Base-by-base conservation (phyloP, 345 rosid genomes). In the Raphanus raphanistrum region DNA sequence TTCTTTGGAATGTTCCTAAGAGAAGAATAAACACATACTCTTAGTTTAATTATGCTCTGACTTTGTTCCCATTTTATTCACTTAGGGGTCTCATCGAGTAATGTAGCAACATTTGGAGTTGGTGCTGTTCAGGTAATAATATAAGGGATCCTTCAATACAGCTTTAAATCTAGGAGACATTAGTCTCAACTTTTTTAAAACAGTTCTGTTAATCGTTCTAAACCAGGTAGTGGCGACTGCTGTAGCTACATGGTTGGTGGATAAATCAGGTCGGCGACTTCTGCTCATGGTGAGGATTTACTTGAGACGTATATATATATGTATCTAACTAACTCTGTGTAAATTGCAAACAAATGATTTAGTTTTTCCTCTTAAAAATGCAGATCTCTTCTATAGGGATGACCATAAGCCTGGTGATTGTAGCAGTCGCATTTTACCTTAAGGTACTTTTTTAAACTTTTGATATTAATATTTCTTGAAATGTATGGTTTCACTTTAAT, bases 181-280 rank as follows among this genome's bases (percentile, higher is more conserved):
- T 16, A 48, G n/a, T 54, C 36, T 35, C 8, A 3, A 7, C 15
- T 10, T 68, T 10, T 68, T 36, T 33, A 10, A 25, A 27, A 68
- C 73, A 11, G 31, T 66, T 32, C 8, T 50, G 8, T 68, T 21
- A 21, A 21, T 68, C 33, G 41, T 68, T 61, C 50, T 41, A 52
- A 35, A 79, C 29, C 77, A 94, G 98, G 98, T 95, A 15, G 6
- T 86, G 54, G 98, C 97, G 68, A 95, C 96, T 68, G 98, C 81
- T 63, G 65, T 92, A 33, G 84, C 93, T 38, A 90, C 96, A 52
- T 95, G 98, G 97, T 86, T 95, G 82, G 82, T 84, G 69, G 98
- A 95, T 78, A 88, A 78, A 85, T 79, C 92, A 67, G 99, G 99
- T 65, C 97, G 99, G 70, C 85, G 98, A 76, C 70, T 95, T 76